A percentile compares a stretch with the other conserved stretches of the same genome.
Evolutionary conservation across 202 grass and related monocot genomes (phyloP).

Genomic region (Schoenoplectus triqueter): DNA sequence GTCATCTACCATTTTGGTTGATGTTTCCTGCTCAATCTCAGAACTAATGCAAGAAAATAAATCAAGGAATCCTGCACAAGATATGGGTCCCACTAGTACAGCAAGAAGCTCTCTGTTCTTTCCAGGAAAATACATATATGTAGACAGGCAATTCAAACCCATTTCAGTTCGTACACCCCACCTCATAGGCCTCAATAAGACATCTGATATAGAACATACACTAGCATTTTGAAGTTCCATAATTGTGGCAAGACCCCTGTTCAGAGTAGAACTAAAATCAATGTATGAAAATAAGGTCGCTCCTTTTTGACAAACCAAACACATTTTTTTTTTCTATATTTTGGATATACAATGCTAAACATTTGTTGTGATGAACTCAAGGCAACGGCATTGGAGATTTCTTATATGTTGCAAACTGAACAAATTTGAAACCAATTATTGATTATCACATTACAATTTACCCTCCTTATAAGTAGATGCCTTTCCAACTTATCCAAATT

Average conservation of each 20-base stretch:
- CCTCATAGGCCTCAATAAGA: conserved; percentile 68
- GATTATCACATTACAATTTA: neutral
- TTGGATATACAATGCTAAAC: neutral
- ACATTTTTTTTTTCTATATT: neutral
- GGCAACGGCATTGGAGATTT: neutral
- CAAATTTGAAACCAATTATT: neutral
- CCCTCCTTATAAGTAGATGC: conserved; percentile 13
- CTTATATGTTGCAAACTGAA: no score
- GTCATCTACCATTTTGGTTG: conserved; percentile 39
- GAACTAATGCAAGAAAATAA: conserved; percentile 62
- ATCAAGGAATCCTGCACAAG: conserved; percentile 63
- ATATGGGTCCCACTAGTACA: conserved; percentile 63
- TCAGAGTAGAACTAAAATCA: conserved; percentile 16
- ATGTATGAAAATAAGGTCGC: neutral
- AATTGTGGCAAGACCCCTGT: conserved; percentile 67
- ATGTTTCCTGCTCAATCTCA: conserved; percentile 45
- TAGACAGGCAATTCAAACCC: conserved; percentile 59
- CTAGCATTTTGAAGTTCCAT: conserved; percentile 60
- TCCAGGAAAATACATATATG: conserved; percentile 68
- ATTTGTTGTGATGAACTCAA: neutral
- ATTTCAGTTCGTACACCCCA: conserved; percentile 73
- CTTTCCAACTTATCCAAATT: conserved; percentile 19
- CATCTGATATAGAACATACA: conserved; percentile 69
- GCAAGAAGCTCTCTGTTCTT: conserved; percentile 63
- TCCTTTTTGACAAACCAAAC: neutral